A percentile compares a stretch with the other conserved stretches of the same genome.
phyloP scores from a whole-genome alignment of 2,329 filamentous ascomycete species.

The Nemania diffusa region DNA sequence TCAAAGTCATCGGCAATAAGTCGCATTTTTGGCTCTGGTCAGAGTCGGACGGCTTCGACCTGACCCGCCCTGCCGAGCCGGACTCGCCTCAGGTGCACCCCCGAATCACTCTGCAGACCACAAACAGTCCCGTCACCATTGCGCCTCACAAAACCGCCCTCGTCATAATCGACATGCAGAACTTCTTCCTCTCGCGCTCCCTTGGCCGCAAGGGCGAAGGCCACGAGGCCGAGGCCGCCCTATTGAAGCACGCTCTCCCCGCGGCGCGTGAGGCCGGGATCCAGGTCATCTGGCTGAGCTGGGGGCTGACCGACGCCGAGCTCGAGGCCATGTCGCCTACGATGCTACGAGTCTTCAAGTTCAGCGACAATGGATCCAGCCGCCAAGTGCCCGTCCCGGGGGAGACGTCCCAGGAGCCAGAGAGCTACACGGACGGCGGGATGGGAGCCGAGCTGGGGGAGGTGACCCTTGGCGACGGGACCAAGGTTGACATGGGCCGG shows the following conservation, averaged over 20 bases:
- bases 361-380: too few species aligned
- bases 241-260: constrained; percentile 1
- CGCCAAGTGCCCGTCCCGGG: too few species aligned
- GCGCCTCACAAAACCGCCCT: constrained; percentile 55
- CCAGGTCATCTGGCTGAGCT: constrained; percentile 18
- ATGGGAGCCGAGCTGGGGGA: too few species aligned
- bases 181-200: constrained; percentile 55
- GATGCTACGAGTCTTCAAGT: constrained; percentile 1
- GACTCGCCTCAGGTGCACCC: background rate
- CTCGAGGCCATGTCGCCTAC: constrained; percentile 5
- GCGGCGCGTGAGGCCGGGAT: background rate
- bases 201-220: constrained; percentile 50
- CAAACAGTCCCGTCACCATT: constrained; percentile 37
- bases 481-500: too few species aligned
- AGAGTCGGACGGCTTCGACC: background rate
- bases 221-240: constrained; percentile 48
- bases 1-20: background rate
- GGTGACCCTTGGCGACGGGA: too few species aligned
- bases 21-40: constrained; percentile 6
- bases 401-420: too few species aligned
- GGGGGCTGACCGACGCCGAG: constrained; percentile 5
- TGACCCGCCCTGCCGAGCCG: constrained; percentile 2
- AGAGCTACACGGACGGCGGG: too few species aligned
- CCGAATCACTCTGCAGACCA: background rate
- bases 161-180: constrained; percentile 62